Conservation (phyloP, 1,284 basidiomycete genomes). For the Boletus nobilissimus region DNA sequence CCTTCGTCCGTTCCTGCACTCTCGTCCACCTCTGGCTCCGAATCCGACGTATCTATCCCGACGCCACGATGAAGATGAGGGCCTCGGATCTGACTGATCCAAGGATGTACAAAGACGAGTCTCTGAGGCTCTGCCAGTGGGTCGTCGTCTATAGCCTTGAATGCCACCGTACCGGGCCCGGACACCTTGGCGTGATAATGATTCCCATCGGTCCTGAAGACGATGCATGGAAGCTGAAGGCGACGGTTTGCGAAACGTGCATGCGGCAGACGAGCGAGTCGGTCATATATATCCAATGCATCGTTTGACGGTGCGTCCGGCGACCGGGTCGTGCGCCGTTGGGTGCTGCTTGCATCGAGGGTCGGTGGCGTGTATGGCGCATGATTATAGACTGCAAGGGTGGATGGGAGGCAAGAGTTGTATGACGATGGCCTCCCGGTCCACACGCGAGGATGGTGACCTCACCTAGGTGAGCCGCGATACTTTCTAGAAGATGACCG, state of each 20-base stretch:
- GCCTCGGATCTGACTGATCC: slow-evolving; percentile 9
- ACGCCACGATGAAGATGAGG: not conserved
- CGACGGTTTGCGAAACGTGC: slow-evolving; percentile 7
- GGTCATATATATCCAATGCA: not conserved
- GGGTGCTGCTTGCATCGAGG: not conserved
- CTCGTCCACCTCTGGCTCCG: too few species aligned
- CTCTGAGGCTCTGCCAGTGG: not conserved
- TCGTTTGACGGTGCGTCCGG: not conserved
- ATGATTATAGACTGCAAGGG: slow-evolving; percentile 1
- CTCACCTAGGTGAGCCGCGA: not conserved
- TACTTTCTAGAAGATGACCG: slow-evolving; percentile 8
- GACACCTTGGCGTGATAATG: not conserved
- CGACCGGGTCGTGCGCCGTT: not conserved
- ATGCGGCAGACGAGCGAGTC: not conserved
- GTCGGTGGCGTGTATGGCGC: not conserved
- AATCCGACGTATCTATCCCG: not conserved
- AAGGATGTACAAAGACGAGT: slow-evolving; percentile 2
- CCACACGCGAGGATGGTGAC: slow-evolving; percentile 6
- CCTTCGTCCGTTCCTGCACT: too few species aligned
- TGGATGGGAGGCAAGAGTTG: slow-evolving; percentile 10
- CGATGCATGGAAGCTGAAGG: slow-evolving; percentile 10
- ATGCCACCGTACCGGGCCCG: not conserved
- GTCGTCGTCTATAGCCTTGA: not conserved
- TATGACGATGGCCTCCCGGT: slow-evolving; percentile 1
- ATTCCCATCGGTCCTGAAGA: not conserved